Conservation (phyloP, 441 rosid genomes). For the Euphorbia schlechtendalii region DNA sequence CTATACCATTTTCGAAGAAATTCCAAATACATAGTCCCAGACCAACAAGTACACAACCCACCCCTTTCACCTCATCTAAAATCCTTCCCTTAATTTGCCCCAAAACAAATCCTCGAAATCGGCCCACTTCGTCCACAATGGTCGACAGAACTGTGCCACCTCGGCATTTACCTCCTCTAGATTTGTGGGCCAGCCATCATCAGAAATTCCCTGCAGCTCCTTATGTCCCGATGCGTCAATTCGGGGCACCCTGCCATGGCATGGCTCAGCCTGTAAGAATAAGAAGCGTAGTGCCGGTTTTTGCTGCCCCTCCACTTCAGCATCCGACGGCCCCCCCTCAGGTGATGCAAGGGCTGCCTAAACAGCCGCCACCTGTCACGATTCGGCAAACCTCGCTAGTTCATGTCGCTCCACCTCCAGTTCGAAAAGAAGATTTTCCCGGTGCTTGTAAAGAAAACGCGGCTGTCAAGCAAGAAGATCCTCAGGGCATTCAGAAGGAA, state of each 20-base stretch:
- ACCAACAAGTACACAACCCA: constrained; percentile 82
- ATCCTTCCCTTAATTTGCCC: constrained; percentile 84
- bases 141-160: constrained; percentile 23
- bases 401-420: constrained; percentile 46
- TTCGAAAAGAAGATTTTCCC: constrained; percentile 26
- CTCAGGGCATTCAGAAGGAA: constrained; percentile 9
- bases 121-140: constrained; percentile 27
- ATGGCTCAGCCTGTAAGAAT: constrained; percentile 86
- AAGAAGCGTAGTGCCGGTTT: constrained; percentile 76
- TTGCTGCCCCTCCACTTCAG: constrained; percentile 79
- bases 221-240: constrained; percentile 70
- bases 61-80: constrained; percentile 62
- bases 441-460: constrained; percentile 23
- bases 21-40: constrained; percentile 55
- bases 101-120: constrained; percentile 49
- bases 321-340: constrained; percentile 42
- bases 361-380: constrained; percentile 60
- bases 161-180: constrained; percentile 31
- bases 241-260: constrained; percentile 53
- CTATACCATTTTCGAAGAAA: constrained; percentile 63
- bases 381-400: constrained; percentile 70
- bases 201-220: constrained; percentile 72
- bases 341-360: constrained; percentile 35
- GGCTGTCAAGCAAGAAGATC: constrained; percentile 7
- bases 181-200: constrained; percentile 36